Evolutionary conservation across 208 protist genomes (phyloP), one percentile per base, ranked within the genome.

Genomic region (Crithidia expoeki): DNA sequence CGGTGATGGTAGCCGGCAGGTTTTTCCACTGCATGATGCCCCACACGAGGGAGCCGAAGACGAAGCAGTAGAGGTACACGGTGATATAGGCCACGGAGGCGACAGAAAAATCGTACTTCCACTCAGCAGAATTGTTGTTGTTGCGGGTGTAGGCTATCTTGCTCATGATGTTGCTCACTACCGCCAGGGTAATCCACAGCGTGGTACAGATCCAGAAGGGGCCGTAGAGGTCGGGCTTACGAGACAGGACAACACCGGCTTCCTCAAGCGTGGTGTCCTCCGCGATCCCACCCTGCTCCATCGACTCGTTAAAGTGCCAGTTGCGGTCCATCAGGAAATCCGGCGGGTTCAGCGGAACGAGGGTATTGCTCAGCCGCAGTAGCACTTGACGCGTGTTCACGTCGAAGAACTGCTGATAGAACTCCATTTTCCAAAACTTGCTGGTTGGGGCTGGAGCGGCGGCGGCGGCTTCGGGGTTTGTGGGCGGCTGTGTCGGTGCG

Each of bases 321-420:
- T 94, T 86, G 58, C 84, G 89, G 52, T 85, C 82, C 65, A 84
- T 81, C 60, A 97, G 63, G 66, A 92, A 95, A 72, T 95, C 88
- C 14, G 90, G 89, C 33, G 90, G 83, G 59, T 84, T 89, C 28
- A 91, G 60, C 14, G 87, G 88, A 25, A 90, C 63, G 44, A 96
- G 49, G 9, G 80, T 77, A 68, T 89, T 91, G 58, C 72, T 90
- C 62, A 95, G 69, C 23, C 93, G 89, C 51, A 84, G 59, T 47
- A 92, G 74, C 50, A 97, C 87, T 53, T 94, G 85, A 30, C 76
- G 59, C n/a, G 93, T 96, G 67, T 83, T 85, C 33, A 97, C 86
- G 68, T 97, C 89, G 59, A 97, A 97, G 73, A 92, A 97, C 61
- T 93, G 88, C 74, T 95, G 93, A 56, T 94, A 97, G 56, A 94